phyloP scores from a whole-genome alignment of 306 rosid genomes.

The Quercus mongolica region DNA sequence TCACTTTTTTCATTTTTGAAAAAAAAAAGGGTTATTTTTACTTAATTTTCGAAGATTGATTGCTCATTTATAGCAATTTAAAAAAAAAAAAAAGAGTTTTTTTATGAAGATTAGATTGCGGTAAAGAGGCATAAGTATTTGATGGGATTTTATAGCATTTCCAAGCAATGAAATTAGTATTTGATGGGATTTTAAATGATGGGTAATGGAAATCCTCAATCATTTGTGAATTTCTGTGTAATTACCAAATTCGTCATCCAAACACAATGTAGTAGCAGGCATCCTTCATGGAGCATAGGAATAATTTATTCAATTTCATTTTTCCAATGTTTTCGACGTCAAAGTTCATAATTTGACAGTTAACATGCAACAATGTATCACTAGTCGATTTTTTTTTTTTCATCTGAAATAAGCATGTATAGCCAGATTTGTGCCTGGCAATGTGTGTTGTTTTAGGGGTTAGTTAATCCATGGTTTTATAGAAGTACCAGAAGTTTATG shows the following conservation, averaged over 20 bases:
- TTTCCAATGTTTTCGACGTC: neutral
- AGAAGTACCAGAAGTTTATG: neutral
- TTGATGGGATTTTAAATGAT: too few species aligned
- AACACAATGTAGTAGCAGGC: neutral
- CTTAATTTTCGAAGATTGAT: neutral
- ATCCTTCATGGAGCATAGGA: neutral
- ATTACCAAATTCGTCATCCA: too few species aligned
- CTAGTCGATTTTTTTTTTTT: neutral
- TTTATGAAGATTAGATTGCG: too few species aligned
- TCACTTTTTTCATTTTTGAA: slow-evolving; percentile 1
- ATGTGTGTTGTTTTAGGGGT: too few species aligned
- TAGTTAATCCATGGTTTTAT: neutral
- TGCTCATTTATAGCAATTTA: too few species aligned
- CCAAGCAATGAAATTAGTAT: too few species aligned
- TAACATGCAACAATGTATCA: neutral
- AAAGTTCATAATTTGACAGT: neutral
- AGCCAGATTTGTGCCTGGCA: neutral
- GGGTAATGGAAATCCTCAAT: too few species aligned
- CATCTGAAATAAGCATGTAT: neutral
- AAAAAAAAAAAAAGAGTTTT: too few species aligned
- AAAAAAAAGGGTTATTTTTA: neutral
- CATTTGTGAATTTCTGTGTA: too few species aligned
- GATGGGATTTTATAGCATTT: too few species aligned
- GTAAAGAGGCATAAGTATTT: too few species aligned
- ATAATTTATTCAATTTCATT: neutral